phyloP scores from a whole-genome alignment of 2,329 filamentous ascomycete genomes.

The Fusarium buharicum region DNA sequence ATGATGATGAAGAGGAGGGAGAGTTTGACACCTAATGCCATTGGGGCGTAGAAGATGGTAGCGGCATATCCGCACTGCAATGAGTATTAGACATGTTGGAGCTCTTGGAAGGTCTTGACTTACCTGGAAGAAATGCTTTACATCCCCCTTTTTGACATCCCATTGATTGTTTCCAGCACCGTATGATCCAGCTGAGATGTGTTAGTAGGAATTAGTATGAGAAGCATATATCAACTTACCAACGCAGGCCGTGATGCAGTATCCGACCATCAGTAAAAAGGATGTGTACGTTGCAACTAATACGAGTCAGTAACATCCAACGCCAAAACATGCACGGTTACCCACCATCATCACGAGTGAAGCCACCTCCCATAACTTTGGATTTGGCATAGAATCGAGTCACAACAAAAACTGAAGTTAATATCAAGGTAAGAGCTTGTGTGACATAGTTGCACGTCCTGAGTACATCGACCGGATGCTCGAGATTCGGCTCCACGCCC shows the following conservation, averaged over 20 bases:
- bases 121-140: slow-evolving; percentile 52
- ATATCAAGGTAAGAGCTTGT: slow-evolving; percentile 22
- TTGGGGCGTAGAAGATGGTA: slow-evolving; percentile 58
- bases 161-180: slow-evolving; percentile 33
- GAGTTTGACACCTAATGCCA: slow-evolving; percentile 57
- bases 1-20: slow-evolving; percentile 56
- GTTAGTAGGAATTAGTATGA: not conserved
- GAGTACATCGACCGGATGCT: slow-evolving; percentile 24
- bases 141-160: slow-evolving; percentile 41
- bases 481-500: slow-evolving; percentile 23
- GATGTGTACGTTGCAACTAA: slow-evolving; percentile 31
- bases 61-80: slow-evolving; percentile 54
- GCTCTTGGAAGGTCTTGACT: rapidly evolving
- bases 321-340: not conserved
- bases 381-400: slow-evolving; percentile 28
- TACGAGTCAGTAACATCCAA: not conserved
- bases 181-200: slow-evolving; percentile 9
- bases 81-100: not conserved
- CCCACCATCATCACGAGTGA: slow-evolving; percentile 32
- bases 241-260: slow-evolving; percentile 24
- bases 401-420: slow-evolving; percentile 17
- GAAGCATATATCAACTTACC: slow-evolving; percentile 3
- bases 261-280: slow-evolving; percentile 32
- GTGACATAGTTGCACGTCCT: slow-evolving; percentile 33
- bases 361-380: slow-evolving; percentile 21